Evolutionary conservation across 805 yeast species (phyloP).

Genomic region (Spathaspora boniae): DNA sequence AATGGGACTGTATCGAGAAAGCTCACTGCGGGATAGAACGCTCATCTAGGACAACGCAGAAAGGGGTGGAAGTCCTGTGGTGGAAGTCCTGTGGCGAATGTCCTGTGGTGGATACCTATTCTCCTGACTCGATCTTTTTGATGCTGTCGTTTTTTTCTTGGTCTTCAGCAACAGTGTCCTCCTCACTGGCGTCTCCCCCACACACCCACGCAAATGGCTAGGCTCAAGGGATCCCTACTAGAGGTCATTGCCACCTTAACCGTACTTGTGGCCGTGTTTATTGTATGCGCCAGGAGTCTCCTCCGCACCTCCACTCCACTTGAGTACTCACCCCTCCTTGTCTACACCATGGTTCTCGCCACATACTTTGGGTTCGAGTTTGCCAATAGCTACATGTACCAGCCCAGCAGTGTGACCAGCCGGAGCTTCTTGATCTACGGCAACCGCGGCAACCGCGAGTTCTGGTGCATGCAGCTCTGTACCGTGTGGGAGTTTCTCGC

Average conservation of each 20-base stretch:
- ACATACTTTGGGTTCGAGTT: conserved; percentile 27
- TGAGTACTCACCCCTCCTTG: conserved; percentile 6
- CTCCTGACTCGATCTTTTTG: no score
- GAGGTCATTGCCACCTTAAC: no score
- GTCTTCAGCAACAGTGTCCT: no score
- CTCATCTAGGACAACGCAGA: conserved; percentile 1
- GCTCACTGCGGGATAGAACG: no score
- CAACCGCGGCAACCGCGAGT: conserved; percentile 29
- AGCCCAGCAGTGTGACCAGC: conserved; percentile 20
- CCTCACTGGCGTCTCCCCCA: no score
- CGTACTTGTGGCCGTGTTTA: no score
- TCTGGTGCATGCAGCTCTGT: conserved; percentile 25
- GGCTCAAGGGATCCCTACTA: no score
- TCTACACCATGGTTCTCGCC: conserved; percentile 19
- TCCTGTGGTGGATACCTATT: not conserved
- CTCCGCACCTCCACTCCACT: no score
- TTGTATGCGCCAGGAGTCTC: no score
- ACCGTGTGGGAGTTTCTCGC: conserved; percentile 22
- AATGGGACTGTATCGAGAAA: conserved; percentile 26
- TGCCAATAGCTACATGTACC: conserved; percentile 21
- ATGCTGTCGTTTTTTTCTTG: no score
- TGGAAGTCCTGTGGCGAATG: not conserved
- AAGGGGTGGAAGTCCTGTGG: not conserved
- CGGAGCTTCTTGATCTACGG: conserved; percentile 34
- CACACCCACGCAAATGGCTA: no score